These are phyloP conservation scores for Erythrobasidium yunnanense DNA, from an alignment of 768 basidiomycete species.

Conservation along the genomic window DNA sequence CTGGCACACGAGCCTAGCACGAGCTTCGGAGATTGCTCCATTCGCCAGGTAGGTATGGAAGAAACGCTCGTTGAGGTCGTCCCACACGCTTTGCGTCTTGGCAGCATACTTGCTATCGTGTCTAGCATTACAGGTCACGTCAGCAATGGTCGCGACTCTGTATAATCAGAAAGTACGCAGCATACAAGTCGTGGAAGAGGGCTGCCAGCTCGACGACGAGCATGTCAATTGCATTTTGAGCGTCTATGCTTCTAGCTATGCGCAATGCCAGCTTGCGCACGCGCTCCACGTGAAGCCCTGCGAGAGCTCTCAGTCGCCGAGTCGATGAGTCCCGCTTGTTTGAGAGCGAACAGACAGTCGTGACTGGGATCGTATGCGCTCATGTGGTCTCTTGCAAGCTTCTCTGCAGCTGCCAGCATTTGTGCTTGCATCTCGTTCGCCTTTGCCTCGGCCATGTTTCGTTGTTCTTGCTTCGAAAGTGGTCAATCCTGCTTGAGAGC, in stretches of 20 bases:
- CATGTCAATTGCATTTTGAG: conserved; percentile 11
- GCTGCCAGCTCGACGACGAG: conserved; percentile 34
- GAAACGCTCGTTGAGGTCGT: conserved; percentile 12
- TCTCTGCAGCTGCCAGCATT: conserved; percentile 1
- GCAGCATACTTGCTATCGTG: conserved; percentile 34
- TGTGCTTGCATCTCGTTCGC: background rate
- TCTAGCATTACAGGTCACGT: background rate
- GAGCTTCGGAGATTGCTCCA: background rate
- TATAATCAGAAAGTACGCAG: no score
- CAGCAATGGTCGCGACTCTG: no score
- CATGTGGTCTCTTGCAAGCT: conserved; percentile 4
- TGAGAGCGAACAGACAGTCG: background rate
- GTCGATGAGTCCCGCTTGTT: background rate
- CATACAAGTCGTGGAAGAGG: conserved; percentile 33
- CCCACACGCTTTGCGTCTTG: background rate
- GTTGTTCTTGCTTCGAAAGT: no score
- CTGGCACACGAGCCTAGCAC: conserved; percentile 1
- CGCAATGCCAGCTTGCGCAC: background rate
- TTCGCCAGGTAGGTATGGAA: background rate
- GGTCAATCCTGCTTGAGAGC: no score
- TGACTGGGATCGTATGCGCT: conserved; percentile 5
- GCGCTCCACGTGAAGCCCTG: conserved; percentile 11
- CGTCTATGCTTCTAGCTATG: background rate
- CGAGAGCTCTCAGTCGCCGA: background rate
- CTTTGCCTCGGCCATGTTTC: background rate